Percentiles rank a stretch among this genome's conserved stretches.
phyloP scores from a whole-genome alignment of 176 grass and related monocot species.

The Luzula sylvatica region DNA sequence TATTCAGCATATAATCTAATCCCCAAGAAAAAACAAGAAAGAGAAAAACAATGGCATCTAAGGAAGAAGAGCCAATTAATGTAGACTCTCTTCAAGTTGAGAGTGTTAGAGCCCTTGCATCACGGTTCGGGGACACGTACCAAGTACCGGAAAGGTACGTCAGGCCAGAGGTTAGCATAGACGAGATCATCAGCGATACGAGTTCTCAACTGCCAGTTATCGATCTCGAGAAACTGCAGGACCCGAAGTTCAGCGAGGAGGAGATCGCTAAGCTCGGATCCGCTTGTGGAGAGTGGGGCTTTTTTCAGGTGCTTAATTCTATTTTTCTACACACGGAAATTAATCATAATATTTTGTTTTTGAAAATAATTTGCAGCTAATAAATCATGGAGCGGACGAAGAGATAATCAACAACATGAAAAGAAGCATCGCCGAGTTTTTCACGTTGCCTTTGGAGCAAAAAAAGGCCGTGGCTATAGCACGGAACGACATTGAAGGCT shows the following conservation, averaged over 20 bases:
- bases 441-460: slow-evolving; percentile 34
- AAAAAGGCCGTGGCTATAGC: slow-evolving; percentile 27
- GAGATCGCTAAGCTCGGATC: slow-evolving; percentile 15
- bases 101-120: not conserved
- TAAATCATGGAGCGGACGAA: slow-evolving; percentile 32
- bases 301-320: not conserved
- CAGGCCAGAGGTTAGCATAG: not conserved
- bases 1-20: no score
- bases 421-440: slow-evolving; percentile 18
- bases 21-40: no score
- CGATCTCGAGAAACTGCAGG: slow-evolving; percentile 6
- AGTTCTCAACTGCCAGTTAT: slow-evolving; percentile 1
- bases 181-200: not conserved
- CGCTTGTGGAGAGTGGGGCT: slow-evolving; percentile 11
- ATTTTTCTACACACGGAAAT: not conserved
- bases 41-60: not conserved
- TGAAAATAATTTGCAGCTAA: slow-evolving; percentile 19
- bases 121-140: not conserved
- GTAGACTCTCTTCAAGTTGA: not conserved
- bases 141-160: slow-evolving; percentile 16
- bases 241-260: slow-evolving; percentile 3
- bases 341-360: no score
- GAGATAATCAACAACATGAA: slow-evolving; percentile 30
- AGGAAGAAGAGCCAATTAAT: not conserved
- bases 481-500: slow-evolving; percentile 30